Conservation (phyloP, 345 rosid genomes). For the Eucalyptus caleyi region DNA sequence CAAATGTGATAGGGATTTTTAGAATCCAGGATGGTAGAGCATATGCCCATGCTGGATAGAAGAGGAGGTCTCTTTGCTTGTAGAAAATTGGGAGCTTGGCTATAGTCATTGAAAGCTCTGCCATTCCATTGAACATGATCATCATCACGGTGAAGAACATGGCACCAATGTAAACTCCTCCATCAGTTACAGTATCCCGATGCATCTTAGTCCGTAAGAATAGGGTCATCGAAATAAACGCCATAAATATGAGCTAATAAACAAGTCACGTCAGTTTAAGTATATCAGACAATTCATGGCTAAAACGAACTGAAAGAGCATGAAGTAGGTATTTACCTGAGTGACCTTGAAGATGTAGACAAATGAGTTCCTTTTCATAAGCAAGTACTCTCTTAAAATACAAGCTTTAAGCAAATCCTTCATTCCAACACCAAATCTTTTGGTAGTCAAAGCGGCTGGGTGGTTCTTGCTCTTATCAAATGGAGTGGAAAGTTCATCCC, state of each 20-base stretch:
- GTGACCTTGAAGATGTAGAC: constrained; percentile 39
- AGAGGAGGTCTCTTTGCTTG: constrained; percentile 34
- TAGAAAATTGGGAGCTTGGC: constrained; percentile 33
- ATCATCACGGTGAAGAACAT: constrained; percentile 9
- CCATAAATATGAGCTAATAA: constrained; percentile 4
- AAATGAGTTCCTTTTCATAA: constrained; percentile 54
- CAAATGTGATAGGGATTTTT: not conserved
- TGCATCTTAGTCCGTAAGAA: constrained; percentile 23
- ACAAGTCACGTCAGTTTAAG: not conserved
- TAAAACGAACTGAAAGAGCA: not conserved
- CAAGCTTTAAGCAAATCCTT: constrained; percentile 42
- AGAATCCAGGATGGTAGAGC: constrained; percentile 33
- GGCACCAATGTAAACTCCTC: constrained; percentile 20
- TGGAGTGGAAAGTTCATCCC: constrained; percentile 31
- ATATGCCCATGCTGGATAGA: constrained; percentile 34
- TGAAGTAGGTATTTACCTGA: constrained; percentile 21
- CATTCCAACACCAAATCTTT: constrained; percentile 32
- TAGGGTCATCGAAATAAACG: constrained; percentile 16
- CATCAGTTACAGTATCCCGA: not conserved
- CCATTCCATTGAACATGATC: constrained; percentile 15
- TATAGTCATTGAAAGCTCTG: constrained; percentile 22
- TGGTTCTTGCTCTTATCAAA: constrained; percentile 39
- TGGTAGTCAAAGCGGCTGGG: constrained; percentile 39
- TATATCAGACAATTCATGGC: not conserved
- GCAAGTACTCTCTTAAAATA: constrained; percentile 36